Evolutionary conservation across 805 yeast genomes (phyloP), one percentile per base, ranked within the genome.

Genomic region (Kazachstania viticola): DNA sequence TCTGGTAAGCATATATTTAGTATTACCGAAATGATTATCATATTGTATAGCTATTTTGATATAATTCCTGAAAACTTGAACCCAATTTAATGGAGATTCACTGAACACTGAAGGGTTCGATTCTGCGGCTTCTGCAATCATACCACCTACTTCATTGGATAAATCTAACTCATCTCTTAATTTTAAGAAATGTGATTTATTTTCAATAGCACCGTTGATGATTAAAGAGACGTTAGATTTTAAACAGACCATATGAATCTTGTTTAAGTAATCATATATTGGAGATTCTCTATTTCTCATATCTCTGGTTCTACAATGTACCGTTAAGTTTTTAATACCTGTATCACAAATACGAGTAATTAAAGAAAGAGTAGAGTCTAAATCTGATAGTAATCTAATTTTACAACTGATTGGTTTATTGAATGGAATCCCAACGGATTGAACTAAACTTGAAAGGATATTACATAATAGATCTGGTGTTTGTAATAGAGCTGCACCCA

Each of bases 61-160:
- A 40, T 72, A 82, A 38, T 82, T 79, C 28, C 61, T 63, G 9
- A 73, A 65, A 9, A 71, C 58, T 17, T 61, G 49, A 17, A 57
- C 62, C 81, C 88, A 81, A 0, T 69, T 60, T 29, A 65, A 50
- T 4, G 64, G 64, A 1, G 46, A 40, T 6, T 51, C 48, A 19
- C 54, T 53, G 52, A 91, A 91, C 24, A 82, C 76, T 1, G 94
- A 67, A 6, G 94, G 91, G 49, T 91, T 87, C 5, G 68, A 49
- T 56, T 91, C 97, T 0, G 96, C 97, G 19, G 75, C 73, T 21
- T 83, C 79, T 1, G 96, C 98, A 46, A 87, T 75, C 98, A 91
- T 88, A 5, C 83, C 87, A 4, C 97, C 94, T n/a, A 79, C 58
- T 31, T 71, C 70, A 2, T 67, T 65, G 4, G 51, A 40, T 11